Evolutionary conservation across 176 grass and related monocot species (phyloP).

Genomic region (Ananas comosus): DNA sequence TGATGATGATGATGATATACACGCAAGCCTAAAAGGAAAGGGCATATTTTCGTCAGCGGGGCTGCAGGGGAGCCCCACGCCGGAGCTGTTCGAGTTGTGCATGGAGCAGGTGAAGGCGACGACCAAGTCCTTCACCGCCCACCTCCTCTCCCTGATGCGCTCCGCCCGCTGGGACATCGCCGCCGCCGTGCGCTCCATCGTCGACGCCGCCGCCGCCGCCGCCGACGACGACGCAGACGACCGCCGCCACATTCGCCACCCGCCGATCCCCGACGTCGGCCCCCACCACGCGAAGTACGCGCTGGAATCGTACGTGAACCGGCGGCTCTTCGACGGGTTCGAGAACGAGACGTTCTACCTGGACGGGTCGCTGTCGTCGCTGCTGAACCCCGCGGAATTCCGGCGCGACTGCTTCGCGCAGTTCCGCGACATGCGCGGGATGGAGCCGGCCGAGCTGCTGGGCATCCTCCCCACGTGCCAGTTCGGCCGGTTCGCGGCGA

Average conservation of each 20-base stretch:
- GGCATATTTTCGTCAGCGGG: not conserved
- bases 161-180: conserved; percentile 46
- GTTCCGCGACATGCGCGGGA: conserved; percentile 84
- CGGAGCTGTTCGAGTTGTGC: conserved; percentile 56
- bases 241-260: not conserved
- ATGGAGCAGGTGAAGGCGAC: conserved; percentile 56
- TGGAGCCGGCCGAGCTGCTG: conserved; percentile 85
- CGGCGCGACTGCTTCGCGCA: conserved; percentile 61
- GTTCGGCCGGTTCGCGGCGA: conserved; percentile 66
- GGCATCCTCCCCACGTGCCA: conserved; percentile 77
- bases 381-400: conserved; percentile 73
- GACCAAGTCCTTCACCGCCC: conserved; percentile 59
- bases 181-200: conserved; percentile 57
- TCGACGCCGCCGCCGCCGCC: conserved; percentile 18
- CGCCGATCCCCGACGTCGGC: conserved; percentile 7
- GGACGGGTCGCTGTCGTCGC: conserved; percentile 84
- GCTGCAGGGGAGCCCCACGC: conserved; percentile 26
- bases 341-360: conserved; percentile 99
- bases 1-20: too few species aligned
- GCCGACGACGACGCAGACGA: conserved; percentile 2
- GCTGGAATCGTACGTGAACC: conserved; percentile 69
- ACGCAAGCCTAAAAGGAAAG: not conserved
- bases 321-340: conserved; percentile 63
- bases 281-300: conserved; percentile 68
- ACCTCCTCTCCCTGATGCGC: conserved; percentile 58